Evolutionary conservation across 108 stramenopile genomes (phyloP).

Genomic region (Skeletonema costatum): DNA sequence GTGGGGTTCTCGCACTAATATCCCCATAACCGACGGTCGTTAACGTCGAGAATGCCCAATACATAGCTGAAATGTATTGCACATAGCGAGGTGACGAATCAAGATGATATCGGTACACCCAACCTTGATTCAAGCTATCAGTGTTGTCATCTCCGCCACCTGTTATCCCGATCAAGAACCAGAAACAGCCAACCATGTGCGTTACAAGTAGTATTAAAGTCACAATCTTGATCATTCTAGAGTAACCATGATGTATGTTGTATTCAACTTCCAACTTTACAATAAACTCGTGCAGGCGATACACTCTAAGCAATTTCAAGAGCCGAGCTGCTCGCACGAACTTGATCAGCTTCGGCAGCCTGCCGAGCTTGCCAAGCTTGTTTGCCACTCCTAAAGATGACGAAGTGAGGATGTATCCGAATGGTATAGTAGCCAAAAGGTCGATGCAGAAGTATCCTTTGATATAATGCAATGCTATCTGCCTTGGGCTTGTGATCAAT

Average conservation of each 20-base stretch:
- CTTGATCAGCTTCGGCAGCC: constrained; percentile 37
- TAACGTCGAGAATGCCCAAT: constrained; percentile 58
- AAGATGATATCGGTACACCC: constrained; percentile 38
- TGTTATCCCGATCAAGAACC: constrained; percentile 43
- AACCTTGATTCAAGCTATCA: constrained; percentile 13
- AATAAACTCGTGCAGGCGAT: constrained; percentile 10
- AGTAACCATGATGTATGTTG: constrained; percentile 38
- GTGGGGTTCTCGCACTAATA: constrained; percentile 38
- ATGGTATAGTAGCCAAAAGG: constrained; percentile 34
- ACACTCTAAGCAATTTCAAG: constrained; percentile 28
- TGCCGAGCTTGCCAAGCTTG: constrained; percentile 33
- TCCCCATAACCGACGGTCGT: constrained; percentile 60
- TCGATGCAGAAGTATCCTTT: constrained; percentile 41
- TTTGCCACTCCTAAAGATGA: constrained; percentile 3
- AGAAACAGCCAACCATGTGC: constrained; percentile 55
- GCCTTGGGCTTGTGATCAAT: constrained; percentile 7
- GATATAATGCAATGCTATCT: constrained; percentile 35
- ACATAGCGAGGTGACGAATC: not conserved
- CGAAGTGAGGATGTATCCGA: constrained; percentile 24
- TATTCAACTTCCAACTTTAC: constrained; percentile 29
- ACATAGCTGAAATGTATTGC: constrained; percentile 41
- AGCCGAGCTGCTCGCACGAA: constrained; percentile 2
- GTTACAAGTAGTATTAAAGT: constrained; percentile 42
- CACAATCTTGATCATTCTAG: constrained; percentile 48
- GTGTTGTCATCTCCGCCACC: constrained; percentile 15